Base-by-base conservation (phyloP, 2,329 filamentous ascomycete species). In the Pseudogymnoascus sp. region DNA sequence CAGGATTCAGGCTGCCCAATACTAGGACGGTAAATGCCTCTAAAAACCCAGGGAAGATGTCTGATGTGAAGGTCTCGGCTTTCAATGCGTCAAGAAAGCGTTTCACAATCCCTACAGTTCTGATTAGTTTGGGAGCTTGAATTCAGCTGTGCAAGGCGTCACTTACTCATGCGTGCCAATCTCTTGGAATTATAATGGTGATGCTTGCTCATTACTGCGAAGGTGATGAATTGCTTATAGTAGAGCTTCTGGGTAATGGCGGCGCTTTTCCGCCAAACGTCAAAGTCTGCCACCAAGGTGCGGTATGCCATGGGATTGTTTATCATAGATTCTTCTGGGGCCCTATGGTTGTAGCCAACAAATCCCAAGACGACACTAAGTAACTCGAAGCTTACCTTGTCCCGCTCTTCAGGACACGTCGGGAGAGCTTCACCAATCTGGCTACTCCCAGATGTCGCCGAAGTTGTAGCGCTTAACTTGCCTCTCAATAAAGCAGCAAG, bases 291-390 rank as follows among this genome's bases (percentile, higher is more conserved):
- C 28, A 99, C 81, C 16, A 99, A 80, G 36, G 96, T 88, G 53
- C 95, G 88, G 75, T 97, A 99, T 3, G 93, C 95, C 66, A 99
- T 82, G 0, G 95, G 93, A 70, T 99, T 99, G 69, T 96, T 90
- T 72, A 99, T 96, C 70, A 97, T 90, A 1, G 93, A 97, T 64
- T 93, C 88, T 64, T 91, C 85, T 0, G 92, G 90, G 36, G 87
- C 82, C n/a, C 84, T 78, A 67, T 89, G 87, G 66, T 93, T 88
- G 74, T 96, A 97, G 2, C 95, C 95, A 64, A 97, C 87, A 73
- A 97, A 99, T 6, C 84, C 83, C 16, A 99, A 82, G 3, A 96
- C 85, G 23, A 93, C 78, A 64, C 86, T 87, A 5, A 99, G 81
- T 7, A 97, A 79, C 67, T 89, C 78, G 71, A 87, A 79, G 64